phyloP scores from a whole-genome alignment of 179 eudicot genomes.

The Actinidia arguta region DNA sequence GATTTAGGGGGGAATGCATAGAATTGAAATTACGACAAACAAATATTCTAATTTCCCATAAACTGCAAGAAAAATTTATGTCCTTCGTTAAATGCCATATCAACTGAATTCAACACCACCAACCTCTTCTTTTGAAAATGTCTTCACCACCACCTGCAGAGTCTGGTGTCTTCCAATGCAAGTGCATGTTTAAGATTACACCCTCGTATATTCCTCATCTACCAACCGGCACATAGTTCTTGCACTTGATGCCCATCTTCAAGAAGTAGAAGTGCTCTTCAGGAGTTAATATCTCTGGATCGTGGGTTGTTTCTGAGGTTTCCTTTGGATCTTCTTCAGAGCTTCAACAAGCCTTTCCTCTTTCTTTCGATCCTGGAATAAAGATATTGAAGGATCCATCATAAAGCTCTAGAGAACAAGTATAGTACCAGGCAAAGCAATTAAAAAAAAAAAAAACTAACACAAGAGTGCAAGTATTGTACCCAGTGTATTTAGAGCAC shows the following conservation, averaged over 20 bases:
- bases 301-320: slow-evolving; percentile 80
- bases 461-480: neutral
- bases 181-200: slow-evolving; percentile 95
- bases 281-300: slow-evolving; percentile 95
- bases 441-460: neutral
- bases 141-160: slow-evolving; percentile 83
- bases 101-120: slow-evolving; percentile 6
- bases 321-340: slow-evolving; percentile 86
- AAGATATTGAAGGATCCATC: neutral
- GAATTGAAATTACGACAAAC: neutral
- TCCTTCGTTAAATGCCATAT: neutral
- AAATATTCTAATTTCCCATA: neutral
- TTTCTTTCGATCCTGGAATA: slow-evolving; percentile 78
- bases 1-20: neutral
- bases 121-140: slow-evolving; percentile 85
- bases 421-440: neutral
- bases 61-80: neutral
- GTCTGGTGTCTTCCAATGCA: slow-evolving; percentile 99
- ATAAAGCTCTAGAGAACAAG: neutral
- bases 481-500: neutral
- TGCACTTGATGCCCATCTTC: slow-evolving; percentile 90
- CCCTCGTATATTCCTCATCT: slow-evolving; percentile 95
- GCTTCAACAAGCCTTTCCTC: slow-evolving; percentile 76
- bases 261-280: slow-evolving; percentile 96
- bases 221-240: slow-evolving; percentile 94